A percentile compares a stretch with the other conserved stretches of the same genome.
Evolutionary conservation across 192 early-diverging fungal species (phyloP).

Genomic region (Chytriomyces sp.): DNA sequence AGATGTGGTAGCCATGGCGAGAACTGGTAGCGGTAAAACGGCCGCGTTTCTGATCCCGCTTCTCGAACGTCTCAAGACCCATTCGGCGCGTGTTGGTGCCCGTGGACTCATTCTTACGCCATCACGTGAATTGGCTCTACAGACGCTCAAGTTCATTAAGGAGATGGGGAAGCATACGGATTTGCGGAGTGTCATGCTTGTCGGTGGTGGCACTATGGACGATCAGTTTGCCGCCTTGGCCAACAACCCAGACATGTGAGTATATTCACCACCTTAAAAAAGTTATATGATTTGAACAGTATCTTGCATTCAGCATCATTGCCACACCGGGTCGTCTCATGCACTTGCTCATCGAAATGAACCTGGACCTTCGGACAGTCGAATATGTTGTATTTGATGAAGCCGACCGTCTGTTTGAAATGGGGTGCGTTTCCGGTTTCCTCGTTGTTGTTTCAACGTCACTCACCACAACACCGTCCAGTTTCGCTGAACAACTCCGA

Average conservation of each 20-base stretch:
- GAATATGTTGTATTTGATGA: conserved; percentile 99
- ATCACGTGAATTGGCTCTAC: conserved; percentile 93
- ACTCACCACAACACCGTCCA: not conserved
- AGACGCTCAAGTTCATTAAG: conserved; percentile 92
- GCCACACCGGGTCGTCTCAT: conserved; percentile 55
- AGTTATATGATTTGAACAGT: conserved; percentile 49
- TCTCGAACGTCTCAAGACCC: conserved; percentile 81
- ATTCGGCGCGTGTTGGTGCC: conserved; percentile 79
- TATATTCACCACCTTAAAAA: no score
- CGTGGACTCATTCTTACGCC: conserved; percentile 80
- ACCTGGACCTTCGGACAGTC: conserved; percentile 81
- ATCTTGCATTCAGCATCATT: conserved; percentile 29
- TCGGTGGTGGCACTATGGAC: conserved; percentile 96
- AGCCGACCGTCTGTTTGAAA: conserved; percentile 78
- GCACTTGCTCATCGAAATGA: conserved; percentile 81
- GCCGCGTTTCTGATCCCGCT: conserved; percentile 94
- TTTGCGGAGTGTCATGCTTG: conserved; percentile 81
- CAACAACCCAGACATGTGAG: conserved; percentile 89
- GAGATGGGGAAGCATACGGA: conserved; percentile 94
- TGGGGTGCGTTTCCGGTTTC: not conserved
- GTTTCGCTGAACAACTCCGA: conserved; percentile 92
- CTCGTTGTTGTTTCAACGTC: not conserved
- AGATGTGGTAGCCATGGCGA: conserved; percentile 97
- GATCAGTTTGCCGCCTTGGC: conserved; percentile 95
- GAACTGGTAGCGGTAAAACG: conserved; percentile 98